phyloP scores from a whole-genome alignment of 345 rosid species.

The Aquilaria yunnanensis region DNA sequence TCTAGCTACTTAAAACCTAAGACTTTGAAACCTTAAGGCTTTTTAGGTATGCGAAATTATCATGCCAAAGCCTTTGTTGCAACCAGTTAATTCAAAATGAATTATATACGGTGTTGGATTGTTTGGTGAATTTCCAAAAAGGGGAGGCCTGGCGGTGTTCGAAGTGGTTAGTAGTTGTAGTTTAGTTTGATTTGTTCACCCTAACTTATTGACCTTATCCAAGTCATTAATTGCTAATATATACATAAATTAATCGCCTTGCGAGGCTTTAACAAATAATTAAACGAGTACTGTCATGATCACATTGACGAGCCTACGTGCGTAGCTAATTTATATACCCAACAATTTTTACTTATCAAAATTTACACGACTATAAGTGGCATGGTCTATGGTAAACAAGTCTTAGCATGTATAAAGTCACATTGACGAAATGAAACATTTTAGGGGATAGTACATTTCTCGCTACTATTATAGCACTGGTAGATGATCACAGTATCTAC shows the following conservation, averaged over 20 bases:
- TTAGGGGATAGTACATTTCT: no score
- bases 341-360: background rate
- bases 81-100: background rate
- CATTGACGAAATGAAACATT: no score
- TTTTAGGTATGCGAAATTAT: no score
- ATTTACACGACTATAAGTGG: no score
- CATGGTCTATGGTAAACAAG: no score
- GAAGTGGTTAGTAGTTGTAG: constrained; percentile 19
- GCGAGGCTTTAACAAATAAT: background rate
- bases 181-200: constrained; percentile 23
- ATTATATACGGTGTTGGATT: background rate
- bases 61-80: no score
- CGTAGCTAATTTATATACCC: background rate
- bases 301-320: background rate
- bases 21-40: constrained; percentile 13
- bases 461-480: no score
- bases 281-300: background rate
- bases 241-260: no score
- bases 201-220: constrained; percentile 13
- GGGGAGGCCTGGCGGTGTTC: constrained; percentile 1
- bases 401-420: no score
- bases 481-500: no score
- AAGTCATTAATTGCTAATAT: background rate
- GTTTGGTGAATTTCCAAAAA: constrained; percentile 30
- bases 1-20: background rate